Base-by-base conservation (phyloP, 148 eudicot species). In the Nyssa sinensis region DNA sequence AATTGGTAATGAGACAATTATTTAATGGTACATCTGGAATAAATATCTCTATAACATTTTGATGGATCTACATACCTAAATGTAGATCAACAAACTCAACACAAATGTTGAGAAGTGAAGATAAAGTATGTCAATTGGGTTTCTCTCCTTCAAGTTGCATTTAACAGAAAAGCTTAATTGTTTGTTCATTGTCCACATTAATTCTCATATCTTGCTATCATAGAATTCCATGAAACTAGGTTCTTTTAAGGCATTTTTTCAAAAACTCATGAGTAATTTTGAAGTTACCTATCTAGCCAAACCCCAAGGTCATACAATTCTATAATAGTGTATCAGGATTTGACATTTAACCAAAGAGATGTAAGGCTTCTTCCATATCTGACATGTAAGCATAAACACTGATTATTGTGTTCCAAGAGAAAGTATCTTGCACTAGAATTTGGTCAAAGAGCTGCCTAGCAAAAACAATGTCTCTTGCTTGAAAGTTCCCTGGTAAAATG, bases 1-100 rank as follows among this genome's bases (percentile, higher is more conserved):
- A 79, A 78, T 74, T 79, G 12, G 82, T 79, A 55, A 79, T 74
- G 29, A 79, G 78, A 27, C 78, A 74, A 59, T 79, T 79, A 57
- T 79, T 69, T 35, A 79, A 64, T 25, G 82, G 82, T 51, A 62
- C 55, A 30, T 79, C 82, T 51, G 82, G 82, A 4, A 73, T 53
- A 39, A 79, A 69, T 25, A 57, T 62, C 60, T 79, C 74, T n/a
- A 37, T 74, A 4, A 74, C 82, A 29, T 68, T 41, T 30, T 79
- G 82, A 55, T 79, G 82, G 24, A 79, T 74, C 31, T 79, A 78
- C 63, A 69, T 69, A 30, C 82, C 82, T 17, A 69, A 30, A 19
- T 35, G 64, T 5, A 68, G 74, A 35, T 27, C 82, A 14, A 57
- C 78, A 55, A 73, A 31, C 49, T 79, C 78, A 35, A 70, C 78